phyloP scores from a whole-genome alignment of 2,329 filamentous ascomycete species.

The Dryadomyces quercus-mongolicae region DNA sequence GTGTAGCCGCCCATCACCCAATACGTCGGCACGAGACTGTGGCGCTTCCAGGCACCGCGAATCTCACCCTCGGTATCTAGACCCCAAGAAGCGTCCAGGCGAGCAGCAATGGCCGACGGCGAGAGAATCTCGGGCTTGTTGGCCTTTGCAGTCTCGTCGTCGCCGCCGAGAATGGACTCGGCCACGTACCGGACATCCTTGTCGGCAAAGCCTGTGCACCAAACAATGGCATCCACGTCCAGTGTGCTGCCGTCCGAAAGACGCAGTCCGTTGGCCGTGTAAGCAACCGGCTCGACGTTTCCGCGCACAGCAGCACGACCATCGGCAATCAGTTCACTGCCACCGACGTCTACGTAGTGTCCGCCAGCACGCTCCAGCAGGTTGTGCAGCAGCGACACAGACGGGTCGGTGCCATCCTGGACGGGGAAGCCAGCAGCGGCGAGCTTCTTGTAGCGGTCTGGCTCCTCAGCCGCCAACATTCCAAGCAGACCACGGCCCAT shows the following conservation, averaged over 20 bases:
- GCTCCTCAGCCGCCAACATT: background rate
- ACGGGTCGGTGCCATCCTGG: background rate
- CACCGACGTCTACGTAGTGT: conserved; percentile 2
- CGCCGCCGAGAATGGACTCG: background rate
- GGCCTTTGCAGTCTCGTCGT: background rate
- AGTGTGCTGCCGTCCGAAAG: conserved; percentile 18
- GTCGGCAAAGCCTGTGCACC: conserved; percentile 25
- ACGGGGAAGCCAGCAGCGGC: conserved; percentile 1
- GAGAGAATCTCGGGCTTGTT: background rate
- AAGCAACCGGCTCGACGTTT: background rate
- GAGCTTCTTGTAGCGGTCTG: conserved; percentile 1
- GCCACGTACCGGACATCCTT: conserved; percentile 1
- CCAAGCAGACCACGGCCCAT: background rate
- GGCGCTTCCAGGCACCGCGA: conserved; percentile 1
- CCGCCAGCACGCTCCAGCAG: conserved; percentile 1
- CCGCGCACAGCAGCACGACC: background rate
- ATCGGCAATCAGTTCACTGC: background rate
- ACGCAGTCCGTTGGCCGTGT: background rate
- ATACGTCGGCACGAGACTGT: background rate
- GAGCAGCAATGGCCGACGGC: background rate
- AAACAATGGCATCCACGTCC: conserved; percentile 25
- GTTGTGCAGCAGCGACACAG: background rate
- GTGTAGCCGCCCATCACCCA: conserved; percentile 23
- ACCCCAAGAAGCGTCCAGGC: conserved; percentile 1
- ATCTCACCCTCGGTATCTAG: conserved; percentile 1